Evolutionary conservation across 768 basidiomycete species (phyloP).

Genomic region (Udeniomyces megalosporus): DNA sequence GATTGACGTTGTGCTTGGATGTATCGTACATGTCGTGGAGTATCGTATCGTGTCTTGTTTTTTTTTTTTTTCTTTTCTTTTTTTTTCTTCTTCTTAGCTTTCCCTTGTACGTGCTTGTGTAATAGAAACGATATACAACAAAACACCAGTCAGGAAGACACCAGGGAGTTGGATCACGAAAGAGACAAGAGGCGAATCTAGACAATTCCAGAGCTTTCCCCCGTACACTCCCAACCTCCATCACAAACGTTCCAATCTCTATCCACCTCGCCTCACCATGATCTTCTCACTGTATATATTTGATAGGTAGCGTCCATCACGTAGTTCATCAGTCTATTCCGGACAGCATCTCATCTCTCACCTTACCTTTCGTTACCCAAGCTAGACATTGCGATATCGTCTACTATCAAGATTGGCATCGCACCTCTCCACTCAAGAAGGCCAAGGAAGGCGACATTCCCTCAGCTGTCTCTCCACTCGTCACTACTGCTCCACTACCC

Average conservation of each 20-base stretch:
- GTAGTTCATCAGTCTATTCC: slow-evolving; percentile 10
- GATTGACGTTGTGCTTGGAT: too few relatives aligned
- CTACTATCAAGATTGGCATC: slow-evolving; percentile 93
- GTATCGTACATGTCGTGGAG: too few relatives aligned
- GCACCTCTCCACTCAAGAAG: slow-evolving; percentile 53
- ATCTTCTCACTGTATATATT: slow-evolving; percentile 56
- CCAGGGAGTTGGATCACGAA: too few relatives aligned
- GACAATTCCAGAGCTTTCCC: too few relatives aligned
- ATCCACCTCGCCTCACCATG: slow-evolving; percentile 42
- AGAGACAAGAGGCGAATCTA: too few relatives aligned
- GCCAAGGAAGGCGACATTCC: slow-evolving; percentile 54
- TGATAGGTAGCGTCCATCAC: slow-evolving; percentile 57
- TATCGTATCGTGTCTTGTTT: too few relatives aligned
- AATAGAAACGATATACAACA: too few relatives aligned
- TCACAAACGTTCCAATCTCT: too few relatives aligned
- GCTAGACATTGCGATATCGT: slow-evolving; percentile 73
- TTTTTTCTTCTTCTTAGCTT: too few relatives aligned
- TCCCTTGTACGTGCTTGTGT: too few relatives aligned
- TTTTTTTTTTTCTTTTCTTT: too few relatives aligned
- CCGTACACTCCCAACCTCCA: not conserved
- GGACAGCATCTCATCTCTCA: not conserved
- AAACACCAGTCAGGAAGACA: too few relatives aligned
- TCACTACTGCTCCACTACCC: slow-evolving; percentile 28
- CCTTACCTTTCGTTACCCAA: not conserved
- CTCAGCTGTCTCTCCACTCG: slow-evolving; percentile 60